Conservation (phyloP, 2,329 filamentous ascomycete species). For the Nemania sp. region DNA sequence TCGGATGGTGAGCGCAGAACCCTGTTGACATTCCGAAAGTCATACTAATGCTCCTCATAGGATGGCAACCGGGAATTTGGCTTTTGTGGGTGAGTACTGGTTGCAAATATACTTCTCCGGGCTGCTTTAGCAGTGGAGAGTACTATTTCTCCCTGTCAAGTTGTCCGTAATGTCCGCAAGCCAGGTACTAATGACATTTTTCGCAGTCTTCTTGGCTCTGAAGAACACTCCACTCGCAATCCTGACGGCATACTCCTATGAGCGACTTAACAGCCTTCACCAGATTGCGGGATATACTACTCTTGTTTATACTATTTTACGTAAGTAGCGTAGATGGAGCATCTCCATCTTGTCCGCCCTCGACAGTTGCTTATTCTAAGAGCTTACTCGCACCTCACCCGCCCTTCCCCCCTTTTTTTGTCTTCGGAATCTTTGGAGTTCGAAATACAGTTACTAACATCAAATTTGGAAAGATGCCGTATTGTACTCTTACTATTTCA, state of each 20-base stretch:
- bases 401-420: too few relatives aligned
- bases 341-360: neutral
- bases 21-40: neutral
- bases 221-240: slow-evolving; percentile 54
- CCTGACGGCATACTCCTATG: slow-evolving; percentile 50
- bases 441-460: neutral
- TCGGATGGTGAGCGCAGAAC: slow-evolving; percentile 37
- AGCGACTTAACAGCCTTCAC: slow-evolving; percentile 53
- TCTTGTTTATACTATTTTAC: slow-evolving; percentile 43
- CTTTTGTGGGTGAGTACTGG: slow-evolving; percentile 26
- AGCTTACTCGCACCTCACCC: too few relatives aligned
- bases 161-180: too few relatives aligned
- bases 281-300: slow-evolving; percentile 51
- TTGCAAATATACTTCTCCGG: neutral
- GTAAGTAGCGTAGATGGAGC: neutral
- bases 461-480: slow-evolving; percentile 35
- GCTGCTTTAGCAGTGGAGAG: neutral
- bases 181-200: slow-evolving; percentile 8
- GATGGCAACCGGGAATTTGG: slow-evolving; percentile 52
- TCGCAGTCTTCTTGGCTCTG: slow-evolving; percentile 52
- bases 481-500: slow-evolving; percentile 42
- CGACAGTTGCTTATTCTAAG: neutral
- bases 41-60: slow-evolving; percentile 39
- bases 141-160: too few relatives aligned
- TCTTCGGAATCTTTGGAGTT: neutral